Conservation (phyloP, 148 eudicot species). For the Vaccinium vitisidaea region DNA sequence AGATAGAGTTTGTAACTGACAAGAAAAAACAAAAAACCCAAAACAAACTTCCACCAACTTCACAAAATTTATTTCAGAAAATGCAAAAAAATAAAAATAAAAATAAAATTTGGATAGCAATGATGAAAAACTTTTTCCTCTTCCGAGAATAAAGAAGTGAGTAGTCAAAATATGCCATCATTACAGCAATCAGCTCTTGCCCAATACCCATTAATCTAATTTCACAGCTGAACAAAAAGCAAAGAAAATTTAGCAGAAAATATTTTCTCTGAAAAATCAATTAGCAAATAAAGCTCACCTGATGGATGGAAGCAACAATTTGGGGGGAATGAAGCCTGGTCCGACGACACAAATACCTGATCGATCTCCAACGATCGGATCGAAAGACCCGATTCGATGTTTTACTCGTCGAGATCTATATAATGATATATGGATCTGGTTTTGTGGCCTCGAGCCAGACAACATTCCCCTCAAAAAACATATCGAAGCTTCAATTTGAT, state of each 20-base stretch:
- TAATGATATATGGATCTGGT: conserved; percentile 6
- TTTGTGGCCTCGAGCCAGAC: conserved; percentile 44
- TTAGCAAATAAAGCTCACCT: not conserved
- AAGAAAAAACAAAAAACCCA: not conserved
- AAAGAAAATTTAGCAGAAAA: not conserved
- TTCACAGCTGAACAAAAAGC: conserved; percentile 4
- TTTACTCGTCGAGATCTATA: not conserved
- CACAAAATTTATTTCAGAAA: not conserved
- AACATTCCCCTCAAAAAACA: conserved; percentile 43
- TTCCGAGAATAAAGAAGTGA: not conserved
- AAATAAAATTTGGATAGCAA: not conserved
- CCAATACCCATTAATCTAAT: not conserved
- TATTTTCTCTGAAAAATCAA: not conserved
- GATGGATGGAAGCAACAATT: conserved; percentile 7
- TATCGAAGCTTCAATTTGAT: conserved; percentile 13
- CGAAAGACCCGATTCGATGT: not conserved
- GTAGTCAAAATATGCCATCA: conserved; percentile 24
- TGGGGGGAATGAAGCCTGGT: conserved; percentile 76
- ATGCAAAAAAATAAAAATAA: not conserved
- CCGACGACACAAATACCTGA: conserved; percentile 33
- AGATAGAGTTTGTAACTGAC: conserved; percentile 15
- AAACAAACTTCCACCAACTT: not conserved
- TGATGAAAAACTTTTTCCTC: not conserved
- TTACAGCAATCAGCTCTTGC: conserved; percentile 30
- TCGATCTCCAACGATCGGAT: not conserved